A percentile compares a stretch with the other conserved stretches of the same genome.
These are phyloP conservation scores for Coniochaeta sp. DNA, from an alignment of 2,329 filamentous ascomycete genomes.

Conservation along the genomic window DNA sequence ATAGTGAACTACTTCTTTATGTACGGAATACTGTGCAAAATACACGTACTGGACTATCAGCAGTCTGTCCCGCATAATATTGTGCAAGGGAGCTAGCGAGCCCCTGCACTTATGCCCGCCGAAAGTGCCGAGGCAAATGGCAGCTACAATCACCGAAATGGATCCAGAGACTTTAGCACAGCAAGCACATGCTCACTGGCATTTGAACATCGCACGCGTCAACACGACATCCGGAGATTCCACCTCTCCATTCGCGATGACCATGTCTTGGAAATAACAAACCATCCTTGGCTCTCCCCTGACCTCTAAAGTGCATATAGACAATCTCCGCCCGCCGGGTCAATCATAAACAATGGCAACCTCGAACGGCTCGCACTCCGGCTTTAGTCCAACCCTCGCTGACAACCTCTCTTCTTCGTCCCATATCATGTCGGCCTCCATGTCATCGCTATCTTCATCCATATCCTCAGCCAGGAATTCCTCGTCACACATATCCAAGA, in stretches of 20 bases:
- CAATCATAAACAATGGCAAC: constrained; percentile 1
- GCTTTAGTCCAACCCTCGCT: constrained; percentile 31
- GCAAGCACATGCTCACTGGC: constrained; percentile 10
- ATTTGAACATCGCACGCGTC: not conserved
- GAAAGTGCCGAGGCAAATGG: constrained; percentile 13
- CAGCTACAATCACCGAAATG: constrained; percentile 8
- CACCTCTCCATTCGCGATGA: not conserved
- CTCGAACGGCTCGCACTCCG: constrained; percentile 23
- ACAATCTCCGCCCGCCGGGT: not conserved
- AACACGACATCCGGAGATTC: not conserved
- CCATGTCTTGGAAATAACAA: constrained; percentile 1
- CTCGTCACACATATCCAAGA: constrained; percentile 74
- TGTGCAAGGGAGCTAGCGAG: not conserved
- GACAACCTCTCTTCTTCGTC: constrained; percentile 42
- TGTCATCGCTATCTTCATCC: constrained; percentile 50
- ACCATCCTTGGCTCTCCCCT: not conserved
- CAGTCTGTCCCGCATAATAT: not conserved
- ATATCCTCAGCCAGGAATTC: constrained; percentile 49
- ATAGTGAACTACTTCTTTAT: not conserved
- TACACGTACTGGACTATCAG: not conserved
- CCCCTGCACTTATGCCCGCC: not conserved
- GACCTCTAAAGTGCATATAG: not conserved
- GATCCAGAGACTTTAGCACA: constrained; percentile 4
- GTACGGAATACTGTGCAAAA: not conserved
- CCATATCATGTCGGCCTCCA: constrained; percentile 51